These are phyloP conservation scores for Boletus barrowsii DNA, from an alignment of 768 basidiomycete genomes.

Conservation along the genomic window DNA sequence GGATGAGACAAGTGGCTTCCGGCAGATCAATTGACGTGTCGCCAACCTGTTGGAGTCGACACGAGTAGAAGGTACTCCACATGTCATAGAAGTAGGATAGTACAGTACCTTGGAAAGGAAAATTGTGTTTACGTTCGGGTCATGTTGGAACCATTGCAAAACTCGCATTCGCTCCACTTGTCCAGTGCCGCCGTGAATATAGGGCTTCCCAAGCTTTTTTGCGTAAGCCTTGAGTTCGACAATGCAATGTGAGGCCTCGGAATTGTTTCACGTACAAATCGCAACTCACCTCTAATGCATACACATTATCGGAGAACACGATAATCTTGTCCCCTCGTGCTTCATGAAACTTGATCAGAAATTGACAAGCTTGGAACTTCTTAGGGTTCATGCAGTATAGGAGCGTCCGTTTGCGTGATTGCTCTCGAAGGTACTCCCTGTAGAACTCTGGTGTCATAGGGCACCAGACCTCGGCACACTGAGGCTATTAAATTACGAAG, in stretches of 20 bases:
- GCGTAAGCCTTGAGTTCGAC: slow-evolving; percentile 72
- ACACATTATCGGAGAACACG: slow-evolving; percentile 99
- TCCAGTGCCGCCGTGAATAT: slow-evolving; percentile 94
- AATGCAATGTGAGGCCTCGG: slow-evolving; percentile 1
- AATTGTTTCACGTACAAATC: background rate
- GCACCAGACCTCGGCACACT: slow-evolving; percentile 99
- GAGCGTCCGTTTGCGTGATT: slow-evolving; percentile 90
- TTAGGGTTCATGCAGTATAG: slow-evolving; percentile 99
- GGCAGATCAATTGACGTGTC: slow-evolving; percentile 99
- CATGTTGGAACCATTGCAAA: slow-evolving; percentile 92
- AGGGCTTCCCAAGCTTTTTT: slow-evolving; percentile 87
- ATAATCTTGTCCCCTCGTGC: slow-evolving; percentile 98
- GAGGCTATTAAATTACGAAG: slow-evolving; percentile 6
- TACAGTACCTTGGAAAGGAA: slow-evolving; percentile 93
- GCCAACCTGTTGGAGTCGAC: slow-evolving; percentile 62
- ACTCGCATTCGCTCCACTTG: slow-evolving; percentile 96
- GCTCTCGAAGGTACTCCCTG: slow-evolving; percentile 91
- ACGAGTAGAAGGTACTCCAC: slow-evolving; percentile 11
- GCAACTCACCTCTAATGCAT: slow-evolving; percentile 80
- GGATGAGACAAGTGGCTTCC: slow-evolving; percentile 98
- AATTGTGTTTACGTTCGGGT: slow-evolving; percentile 94
- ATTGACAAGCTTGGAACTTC: slow-evolving; percentile 99
- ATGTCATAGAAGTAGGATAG: slow-evolving; percentile 18
- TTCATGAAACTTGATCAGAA: slow-evolving; percentile 97
- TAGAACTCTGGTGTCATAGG: slow-evolving; percentile 99